Base-by-base conservation (phyloP, 768 basidiomycete genomes). In the Kwoniella dejecticola region DNA sequence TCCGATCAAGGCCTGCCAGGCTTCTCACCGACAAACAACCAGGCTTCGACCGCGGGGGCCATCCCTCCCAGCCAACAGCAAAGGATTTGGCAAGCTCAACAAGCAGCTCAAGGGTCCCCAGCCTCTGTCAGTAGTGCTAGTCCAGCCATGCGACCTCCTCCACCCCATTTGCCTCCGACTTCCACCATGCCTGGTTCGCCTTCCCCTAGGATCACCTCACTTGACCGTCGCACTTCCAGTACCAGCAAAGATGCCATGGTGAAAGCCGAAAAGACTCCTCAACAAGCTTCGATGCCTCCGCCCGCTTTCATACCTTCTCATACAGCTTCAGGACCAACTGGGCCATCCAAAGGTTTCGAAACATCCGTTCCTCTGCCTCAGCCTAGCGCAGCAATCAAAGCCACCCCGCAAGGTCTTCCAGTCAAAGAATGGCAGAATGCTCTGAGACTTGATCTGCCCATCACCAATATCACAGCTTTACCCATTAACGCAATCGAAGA, bases 381-480 rank as follows among this genome's bases (percentile, higher is more conserved):
- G 30, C 27, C 48, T 31, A 12, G 10, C 21, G 11, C 21, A 31
- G 30, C 10, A 11, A 33, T 19, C 62, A 52, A 27, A 31, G n/a
- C 47, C 13, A 47, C 66, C 3, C 24, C 49, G 2, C 29, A 50
- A 45, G 30, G 42, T 19, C 29, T 70, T 13, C 72, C 75, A 1
- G 57, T 75, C 19, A 69, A 69, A 59, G 72, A 66, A 45, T 78
- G 77, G 77, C 64, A 72, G 59, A 46, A 53, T 11, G 58, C 59
- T 21, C 66, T 77, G 5, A 61, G 64, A 12, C 81, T 86, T 56
- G 85, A 86, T 76, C 84, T 83, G 15, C 79, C 81, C 30, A 83
- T 85, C 19, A 89, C 88, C 7, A 81, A 82, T 19, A 81, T 90
- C 42, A 83, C 85, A 7, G 77, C 83, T 56, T 83, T 91, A 2